These are phyloP conservation scores for Pythium grandisporangium DNA, from an alignment of 352 stramenopile species.

Conservation along the genomic window DNA sequence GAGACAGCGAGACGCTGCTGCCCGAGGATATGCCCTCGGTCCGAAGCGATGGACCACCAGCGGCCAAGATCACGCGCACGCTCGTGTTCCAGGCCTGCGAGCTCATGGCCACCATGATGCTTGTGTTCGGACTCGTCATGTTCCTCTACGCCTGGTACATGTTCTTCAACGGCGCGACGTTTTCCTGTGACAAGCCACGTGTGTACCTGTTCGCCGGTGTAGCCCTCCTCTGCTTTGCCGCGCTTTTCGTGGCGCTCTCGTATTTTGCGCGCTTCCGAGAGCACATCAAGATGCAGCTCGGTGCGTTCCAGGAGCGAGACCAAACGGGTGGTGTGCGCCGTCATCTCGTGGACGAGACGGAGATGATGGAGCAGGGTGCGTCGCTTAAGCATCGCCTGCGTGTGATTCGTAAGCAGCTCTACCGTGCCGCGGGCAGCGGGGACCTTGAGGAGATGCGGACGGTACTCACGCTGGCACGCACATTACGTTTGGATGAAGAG, in stretches of 20 bases:
- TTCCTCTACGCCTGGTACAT: conserved; percentile 74
- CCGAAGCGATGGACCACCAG: too few relatives aligned
- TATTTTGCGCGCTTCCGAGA: conserved; percentile 74
- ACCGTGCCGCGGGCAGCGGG: conserved; percentile 56
- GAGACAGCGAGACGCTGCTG: conserved; percentile 21
- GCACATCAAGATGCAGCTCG: conserved; percentile 79
- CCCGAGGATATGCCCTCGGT: conserved; percentile 36
- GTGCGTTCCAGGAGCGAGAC: conserved; percentile 74
- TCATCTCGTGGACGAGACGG: conserved; percentile 39
- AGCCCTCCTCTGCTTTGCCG: conserved; percentile 42
- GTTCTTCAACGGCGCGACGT: conserved; percentile 71
- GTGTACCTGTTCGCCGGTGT: conserved; percentile 52
- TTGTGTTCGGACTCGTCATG: conserved; percentile 45
- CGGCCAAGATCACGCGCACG: conserved; percentile 74
- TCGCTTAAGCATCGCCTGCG: conserved; percentile 41
- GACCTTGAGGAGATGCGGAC: conserved; percentile 56
- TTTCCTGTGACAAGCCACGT: conserved; percentile 29
- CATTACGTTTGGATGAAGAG: conserved; percentile 24
- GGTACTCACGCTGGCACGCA: conserved; percentile 41
- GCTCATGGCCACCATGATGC: conserved; percentile 35
- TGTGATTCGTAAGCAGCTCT: conserved; percentile 55
- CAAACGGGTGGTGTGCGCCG: conserved; percentile 64
- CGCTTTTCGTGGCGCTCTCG: conserved; percentile 51
- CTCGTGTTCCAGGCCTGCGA: conserved; percentile 69
- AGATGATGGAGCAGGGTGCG: conserved; percentile 43